Percentiles rank a stretch among this genome's conserved stretches.
Evolutionary conservation across 768 basidiomycete species (phyloP).

Genomic region (Agaricus subrufescens): DNA sequence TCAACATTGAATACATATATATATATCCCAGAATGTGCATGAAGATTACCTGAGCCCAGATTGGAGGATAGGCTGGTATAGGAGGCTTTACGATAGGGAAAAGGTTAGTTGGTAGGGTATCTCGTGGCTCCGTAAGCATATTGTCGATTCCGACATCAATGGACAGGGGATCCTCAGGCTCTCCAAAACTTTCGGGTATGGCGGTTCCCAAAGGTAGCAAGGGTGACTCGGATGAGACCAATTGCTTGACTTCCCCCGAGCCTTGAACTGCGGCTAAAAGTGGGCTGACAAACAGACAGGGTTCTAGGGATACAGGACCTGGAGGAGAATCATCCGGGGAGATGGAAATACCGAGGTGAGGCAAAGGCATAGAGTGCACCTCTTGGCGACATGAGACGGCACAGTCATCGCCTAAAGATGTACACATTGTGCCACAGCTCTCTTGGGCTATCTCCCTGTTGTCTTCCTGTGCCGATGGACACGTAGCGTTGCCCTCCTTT

Average conservation of each 20-base stretch:
- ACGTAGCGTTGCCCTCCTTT: no score
- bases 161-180: not conserved
- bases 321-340: not conserved
- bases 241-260: not conserved
- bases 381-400: not conserved
- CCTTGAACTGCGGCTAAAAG: no score
- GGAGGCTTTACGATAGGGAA: slow-evolving; percentile 7
- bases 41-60: slow-evolving; percentile 37
- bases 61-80: slow-evolving; percentile 28
- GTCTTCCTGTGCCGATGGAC: no score
- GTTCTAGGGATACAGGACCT: not conserved
- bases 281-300: not conserved
- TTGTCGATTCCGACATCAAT: not conserved
- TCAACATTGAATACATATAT: slow-evolving; percentile 4
- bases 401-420: not conserved
- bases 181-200: not conserved
- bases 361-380: not conserved
- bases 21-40: not conserved
- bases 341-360: not conserved
- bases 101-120: not conserved
- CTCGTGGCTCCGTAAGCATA: not conserved
- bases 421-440: not conserved
- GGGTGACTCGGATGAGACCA: not conserved
- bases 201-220: not conserved
- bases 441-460: no score